Evolutionary conservation across 345 rosid species (phyloP).

Genomic region (Nephelium lappaceum): DNA sequence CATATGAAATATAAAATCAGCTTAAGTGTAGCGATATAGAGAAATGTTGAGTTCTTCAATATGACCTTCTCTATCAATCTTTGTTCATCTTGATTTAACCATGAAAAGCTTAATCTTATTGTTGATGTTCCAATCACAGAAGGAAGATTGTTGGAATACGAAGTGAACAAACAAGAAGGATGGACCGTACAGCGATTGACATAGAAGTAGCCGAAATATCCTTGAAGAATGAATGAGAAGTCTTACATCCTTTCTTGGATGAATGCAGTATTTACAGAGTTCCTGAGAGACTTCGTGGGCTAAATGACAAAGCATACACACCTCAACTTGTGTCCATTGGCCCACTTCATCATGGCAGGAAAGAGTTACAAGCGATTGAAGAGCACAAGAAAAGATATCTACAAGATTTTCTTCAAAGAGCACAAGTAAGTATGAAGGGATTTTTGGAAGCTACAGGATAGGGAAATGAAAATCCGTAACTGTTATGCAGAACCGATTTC

Average conservation of each 20-base stretch:
- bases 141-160: too few species aligned
- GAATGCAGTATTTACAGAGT: slow-evolving; percentile 24
- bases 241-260: not conserved
- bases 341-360: slow-evolving; percentile 17
- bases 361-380: slow-evolving; percentile 18
- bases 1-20: too few species aligned
- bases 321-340: slow-evolving; percentile 23
- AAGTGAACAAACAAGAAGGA: not conserved
- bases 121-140: not conserved
- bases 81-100: too few species aligned
- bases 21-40: too few species aligned
- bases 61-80: too few species aligned
- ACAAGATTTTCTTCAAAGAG: slow-evolving; percentile 8
- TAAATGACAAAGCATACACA: slow-evolving; percentile 5
- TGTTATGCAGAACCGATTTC: slow-evolving; percentile 12
- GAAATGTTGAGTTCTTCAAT: too few species aligned
- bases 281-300: not conserved
- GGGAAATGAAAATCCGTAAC: not conserved
- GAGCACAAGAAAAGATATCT: slow-evolving; percentile 20
- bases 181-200: not conserved
- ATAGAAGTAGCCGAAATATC: not conserved
- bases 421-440: not conserved
- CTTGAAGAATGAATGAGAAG: not conserved
- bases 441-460: not conserved
- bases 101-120: not conserved